Evolutionary conservation across 2,329 filamentous ascomycete species (phyloP).

Genomic region (Aureobasidium mangrovei): DNA sequence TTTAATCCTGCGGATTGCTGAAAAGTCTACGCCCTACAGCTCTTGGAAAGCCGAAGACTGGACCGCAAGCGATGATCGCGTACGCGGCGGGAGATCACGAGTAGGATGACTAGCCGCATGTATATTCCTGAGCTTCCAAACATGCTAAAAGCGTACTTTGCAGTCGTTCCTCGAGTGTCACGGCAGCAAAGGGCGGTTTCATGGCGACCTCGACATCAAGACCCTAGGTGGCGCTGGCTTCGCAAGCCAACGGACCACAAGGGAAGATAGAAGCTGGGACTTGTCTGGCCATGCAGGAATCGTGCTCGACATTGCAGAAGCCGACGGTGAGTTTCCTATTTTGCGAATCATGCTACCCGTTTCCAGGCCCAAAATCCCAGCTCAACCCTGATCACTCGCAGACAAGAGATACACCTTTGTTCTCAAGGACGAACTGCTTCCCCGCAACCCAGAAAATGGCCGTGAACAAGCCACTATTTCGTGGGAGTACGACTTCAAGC

Average conservation of each 20-base stretch:
- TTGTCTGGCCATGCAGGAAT: conserved; percentile 56
- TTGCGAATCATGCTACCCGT: background rate
- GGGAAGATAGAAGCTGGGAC: conserved; percentile 52
- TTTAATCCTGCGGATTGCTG: conserved; percentile 3
- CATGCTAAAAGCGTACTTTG: conserved; percentile 8
- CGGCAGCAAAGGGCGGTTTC: conserved; percentile 44
- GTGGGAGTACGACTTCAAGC: conserved; percentile 63
- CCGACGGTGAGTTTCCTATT: conserved; percentile 39
- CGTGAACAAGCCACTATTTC: conserved; percentile 63
- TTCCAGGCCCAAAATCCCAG: background rate
- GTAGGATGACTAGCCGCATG: conserved; percentile 23
- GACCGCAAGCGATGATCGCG: conserved; percentile 64
- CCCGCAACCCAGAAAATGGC: conserved; percentile 49
- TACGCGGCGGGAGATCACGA: conserved; percentile 63
- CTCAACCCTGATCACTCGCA: conserved; percentile 1
- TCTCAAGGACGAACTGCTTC: conserved; percentile 60
- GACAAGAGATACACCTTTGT: conserved; percentile 62
- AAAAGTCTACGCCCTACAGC: conserved; percentile 15
- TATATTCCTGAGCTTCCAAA: background rate
- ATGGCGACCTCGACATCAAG: conserved; percentile 62
- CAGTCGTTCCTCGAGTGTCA: conserved; percentile 42
- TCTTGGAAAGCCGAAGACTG: conserved; percentile 54
- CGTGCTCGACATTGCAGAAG: conserved; percentile 42
- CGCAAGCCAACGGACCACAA: conserved; percentile 62
- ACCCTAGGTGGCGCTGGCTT: conserved; percentile 75